Conservation (phyloP, 78 protist species). For the Mastigamoeba balamuthi region DNA sequence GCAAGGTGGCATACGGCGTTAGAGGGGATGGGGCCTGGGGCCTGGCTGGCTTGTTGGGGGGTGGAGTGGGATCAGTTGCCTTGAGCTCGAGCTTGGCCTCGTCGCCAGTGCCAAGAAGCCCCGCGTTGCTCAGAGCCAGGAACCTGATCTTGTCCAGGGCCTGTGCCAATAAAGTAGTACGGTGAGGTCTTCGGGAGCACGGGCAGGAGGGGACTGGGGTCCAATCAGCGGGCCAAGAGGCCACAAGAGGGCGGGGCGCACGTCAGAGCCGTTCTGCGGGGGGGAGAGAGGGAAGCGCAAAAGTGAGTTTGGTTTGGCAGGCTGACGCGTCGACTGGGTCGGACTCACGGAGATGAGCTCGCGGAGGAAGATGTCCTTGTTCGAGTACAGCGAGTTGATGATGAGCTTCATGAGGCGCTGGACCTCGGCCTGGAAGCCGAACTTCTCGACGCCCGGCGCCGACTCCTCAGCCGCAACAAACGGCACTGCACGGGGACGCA, state of each 20-base stretch:
- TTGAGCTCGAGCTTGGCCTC: constrained; percentile 75
- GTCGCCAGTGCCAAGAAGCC: constrained; percentile 71
- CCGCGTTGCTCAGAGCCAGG: constrained; percentile 77
- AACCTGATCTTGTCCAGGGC: constrained; percentile 80
- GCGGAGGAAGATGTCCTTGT: constrained; percentile 96
- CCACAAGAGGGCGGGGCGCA: not conserved
- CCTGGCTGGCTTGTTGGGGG: not conserved
- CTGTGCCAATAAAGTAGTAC: not conserved
- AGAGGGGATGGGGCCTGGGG: not conserved
- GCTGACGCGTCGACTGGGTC: too few species aligned
- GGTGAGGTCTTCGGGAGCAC: not conserved
- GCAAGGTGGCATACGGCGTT: not conserved
- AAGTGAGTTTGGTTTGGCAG: too few species aligned
- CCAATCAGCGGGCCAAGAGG: too few species aligned
- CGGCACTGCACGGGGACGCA: too few species aligned
- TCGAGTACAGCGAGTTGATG: constrained; percentile 96
- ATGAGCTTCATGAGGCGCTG: constrained; percentile 85
- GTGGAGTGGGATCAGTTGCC: not conserved
- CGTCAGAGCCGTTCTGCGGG: constrained; percentile 94
- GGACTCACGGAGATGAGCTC: constrained; percentile 98
- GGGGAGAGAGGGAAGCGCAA: too few species aligned
- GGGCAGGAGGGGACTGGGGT: too few species aligned
- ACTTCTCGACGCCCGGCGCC: constrained; percentile 13
- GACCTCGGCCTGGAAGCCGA: constrained; percentile 91
- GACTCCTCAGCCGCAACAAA: too few species aligned